These are phyloP conservation scores for Elsinoe necatrix DNA, from an alignment of 2,329 filamentous ascomycete species.

Conservation along the genomic window DNA sequence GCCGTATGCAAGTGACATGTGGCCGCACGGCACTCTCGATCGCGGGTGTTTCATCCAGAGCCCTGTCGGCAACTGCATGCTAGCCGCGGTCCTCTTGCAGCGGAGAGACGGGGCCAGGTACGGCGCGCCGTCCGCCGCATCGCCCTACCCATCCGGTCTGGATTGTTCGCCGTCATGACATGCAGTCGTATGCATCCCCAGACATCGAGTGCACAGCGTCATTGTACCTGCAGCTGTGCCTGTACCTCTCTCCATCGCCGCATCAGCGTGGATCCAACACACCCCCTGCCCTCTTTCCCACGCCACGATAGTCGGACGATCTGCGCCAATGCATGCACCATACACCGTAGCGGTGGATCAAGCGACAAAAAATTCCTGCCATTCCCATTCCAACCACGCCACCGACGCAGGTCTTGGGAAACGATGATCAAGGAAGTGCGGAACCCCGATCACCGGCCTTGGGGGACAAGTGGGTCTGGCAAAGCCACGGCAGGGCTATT, in stretches of 20 bases:
- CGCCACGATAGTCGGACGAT: neutral
- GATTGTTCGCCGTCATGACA: neutral
- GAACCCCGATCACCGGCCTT: neutral
- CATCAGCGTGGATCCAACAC: neutral
- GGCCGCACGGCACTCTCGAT: neutral
- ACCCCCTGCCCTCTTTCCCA: neutral
- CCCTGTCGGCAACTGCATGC: neutral
- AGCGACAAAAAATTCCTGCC: too few species aligned
- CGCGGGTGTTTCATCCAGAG: neutral
- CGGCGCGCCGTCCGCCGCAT: neutral
- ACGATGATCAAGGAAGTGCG: neutral
- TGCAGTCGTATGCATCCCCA: too few species aligned
- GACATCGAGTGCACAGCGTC: too few species aligned
- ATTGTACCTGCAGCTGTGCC: neutral
- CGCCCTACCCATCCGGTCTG: neutral
- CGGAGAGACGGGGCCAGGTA: neutral
- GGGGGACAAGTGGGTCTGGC: neutral
- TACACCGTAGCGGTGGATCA: neutral
- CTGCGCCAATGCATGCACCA: neutral
- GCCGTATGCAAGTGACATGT: too few species aligned
- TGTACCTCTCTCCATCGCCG: too few species aligned
- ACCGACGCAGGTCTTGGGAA: neutral
- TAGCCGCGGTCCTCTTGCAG: neutral
- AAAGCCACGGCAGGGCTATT: neutral
- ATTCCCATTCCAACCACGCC: neutral